Percentiles rank a stretch among this genome's conserved stretches.
phyloP scores from a whole-genome alignment of 2,329 filamentous ascomycete genomes.

The Nemania sp. region DNA sequence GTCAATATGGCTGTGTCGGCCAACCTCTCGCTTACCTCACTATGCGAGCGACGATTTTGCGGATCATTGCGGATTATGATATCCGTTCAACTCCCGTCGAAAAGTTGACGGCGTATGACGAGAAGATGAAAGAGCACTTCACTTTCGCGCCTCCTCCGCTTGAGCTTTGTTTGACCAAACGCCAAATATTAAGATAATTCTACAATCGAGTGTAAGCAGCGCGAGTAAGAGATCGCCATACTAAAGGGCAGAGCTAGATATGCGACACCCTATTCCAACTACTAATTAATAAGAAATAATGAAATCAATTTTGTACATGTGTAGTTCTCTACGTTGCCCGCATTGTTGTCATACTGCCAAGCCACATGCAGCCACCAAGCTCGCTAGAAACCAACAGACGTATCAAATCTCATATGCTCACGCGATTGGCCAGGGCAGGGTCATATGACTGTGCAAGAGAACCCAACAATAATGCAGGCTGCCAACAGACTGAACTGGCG shows the following conservation, averaged over 20 bases:
- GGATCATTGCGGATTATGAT: slow-evolving; percentile 32
- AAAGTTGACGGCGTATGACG: slow-evolving; percentile 7
- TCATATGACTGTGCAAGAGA: too few relatives aligned
- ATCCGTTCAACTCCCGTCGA: slow-evolving; percentile 12
- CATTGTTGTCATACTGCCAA: too few relatives aligned
- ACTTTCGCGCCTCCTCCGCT: slow-evolving; percentile 12
- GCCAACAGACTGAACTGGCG: too few relatives aligned
- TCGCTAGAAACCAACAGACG: too few relatives aligned
- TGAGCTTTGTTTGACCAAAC: slow-evolving; percentile 18
- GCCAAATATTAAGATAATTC: neutral
- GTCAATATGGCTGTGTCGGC: slow-evolving; percentile 25
- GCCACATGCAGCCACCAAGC: too few relatives aligned
- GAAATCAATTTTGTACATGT: too few relatives aligned
- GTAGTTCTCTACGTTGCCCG: too few relatives aligned
- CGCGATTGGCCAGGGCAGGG: too few relatives aligned
- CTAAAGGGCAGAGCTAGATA: neutral
- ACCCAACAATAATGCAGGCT: too few relatives aligned
- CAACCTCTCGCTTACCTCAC: slow-evolving; percentile 23
- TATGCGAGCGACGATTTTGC: slow-evolving; percentile 20
- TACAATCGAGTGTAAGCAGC: neutral
- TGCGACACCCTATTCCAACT: neutral
- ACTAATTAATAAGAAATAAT: too few relatives aligned
- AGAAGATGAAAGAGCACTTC: slow-evolving; percentile 30
- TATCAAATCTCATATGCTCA: too few relatives aligned
- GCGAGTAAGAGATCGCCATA: neutral